Percentiles rank a stretch among this genome's conserved stretches.
These are phyloP conservation scores for Cercospora berteroae DNA, from an alignment of 2,329 filamentous ascomycete species.

Conservation along the genomic window DNA sequence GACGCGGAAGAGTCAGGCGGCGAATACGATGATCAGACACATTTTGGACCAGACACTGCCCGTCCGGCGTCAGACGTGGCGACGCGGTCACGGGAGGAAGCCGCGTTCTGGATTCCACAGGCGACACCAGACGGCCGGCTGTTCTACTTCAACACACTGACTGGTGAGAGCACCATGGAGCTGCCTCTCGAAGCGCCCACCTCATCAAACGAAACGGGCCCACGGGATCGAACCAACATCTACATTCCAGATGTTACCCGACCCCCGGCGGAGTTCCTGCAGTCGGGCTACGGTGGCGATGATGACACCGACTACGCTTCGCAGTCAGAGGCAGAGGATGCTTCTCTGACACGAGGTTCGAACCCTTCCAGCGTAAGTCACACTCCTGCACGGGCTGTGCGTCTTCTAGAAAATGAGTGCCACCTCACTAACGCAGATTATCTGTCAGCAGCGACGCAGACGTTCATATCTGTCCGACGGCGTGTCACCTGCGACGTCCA, in stretches of 20 bases:
- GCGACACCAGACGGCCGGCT: slow-evolving; percentile 88
- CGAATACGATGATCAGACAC: slow-evolving; percentile 54
- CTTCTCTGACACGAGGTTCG: slow-evolving; percentile 67
- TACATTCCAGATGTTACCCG: slow-evolving; percentile 85
- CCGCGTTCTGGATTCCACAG: slow-evolving; percentile 98
- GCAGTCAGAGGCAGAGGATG: slow-evolving; percentile 76
- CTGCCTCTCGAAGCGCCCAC: slow-evolving; percentile 87
- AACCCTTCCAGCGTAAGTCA: slow-evolving; percentile 65
- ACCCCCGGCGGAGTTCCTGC: slow-evolving; percentile 87
- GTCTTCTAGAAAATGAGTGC: slow-evolving; percentile 28
- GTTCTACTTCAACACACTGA: slow-evolving; percentile 98
- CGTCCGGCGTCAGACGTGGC: slow-evolving; percentile 44
- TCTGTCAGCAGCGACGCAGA: slow-evolving; percentile 58
- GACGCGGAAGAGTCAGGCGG: slow-evolving; percentile 61
- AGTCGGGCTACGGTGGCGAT: slow-evolving; percentile 65
- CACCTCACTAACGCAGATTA: slow-evolving; percentile 26
- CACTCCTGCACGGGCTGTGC: slow-evolving; percentile 26
- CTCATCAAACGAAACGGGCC: slow-evolving; percentile 76
- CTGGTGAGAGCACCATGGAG: slow-evolving; percentile 91
- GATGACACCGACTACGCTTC: slow-evolving; percentile 92
- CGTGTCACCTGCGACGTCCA: slow-evolving; percentile 81
- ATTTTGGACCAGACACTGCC: slow-evolving; percentile 62
- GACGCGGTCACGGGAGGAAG: slow-evolving; percentile 63
- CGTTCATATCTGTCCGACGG: slow-evolving; percentile 66
- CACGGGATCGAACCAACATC: slow-evolving; percentile 83